Percentiles rank a stretch among this genome's conserved stretches.
These are phyloP conservation scores for Magnaporthiopsis incrustans DNA, from an alignment of 2,329 filamentous ascomycete genomes.

Conservation along the genomic window DNA sequence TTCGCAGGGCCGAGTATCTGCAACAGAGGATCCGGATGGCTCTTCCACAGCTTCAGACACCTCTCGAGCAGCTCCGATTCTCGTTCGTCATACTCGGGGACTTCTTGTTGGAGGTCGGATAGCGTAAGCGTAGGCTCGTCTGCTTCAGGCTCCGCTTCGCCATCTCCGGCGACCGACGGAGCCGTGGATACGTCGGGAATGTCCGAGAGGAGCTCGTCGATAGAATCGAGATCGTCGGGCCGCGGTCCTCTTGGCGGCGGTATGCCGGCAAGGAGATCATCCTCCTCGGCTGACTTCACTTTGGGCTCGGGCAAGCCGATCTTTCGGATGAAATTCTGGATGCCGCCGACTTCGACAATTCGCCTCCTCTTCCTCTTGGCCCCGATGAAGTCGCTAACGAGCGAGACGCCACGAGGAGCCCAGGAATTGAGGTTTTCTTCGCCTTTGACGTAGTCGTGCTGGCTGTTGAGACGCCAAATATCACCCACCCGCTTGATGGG, in stretches of 20 bases:
- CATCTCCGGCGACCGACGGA: slow-evolving; percentile 9
- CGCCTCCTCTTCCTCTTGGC: slow-evolving; percentile 67
- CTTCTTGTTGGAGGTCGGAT: slow-evolving; percentile 11
- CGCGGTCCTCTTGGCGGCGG: slow-evolving; percentile 24
- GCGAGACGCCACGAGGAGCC: slow-evolving; percentile 80
- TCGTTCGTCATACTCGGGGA: slow-evolving; percentile 36
- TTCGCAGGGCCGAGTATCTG: slow-evolving; percentile 52
- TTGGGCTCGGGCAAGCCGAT: slow-evolving; percentile 41
- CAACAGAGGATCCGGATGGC: slow-evolving; percentile 47
- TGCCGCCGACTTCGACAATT: slow-evolving; percentile 71
- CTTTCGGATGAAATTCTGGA: slow-evolving; percentile 56
- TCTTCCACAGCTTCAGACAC: slow-evolving; percentile 57
- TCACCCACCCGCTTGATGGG: slow-evolving; percentile 89
- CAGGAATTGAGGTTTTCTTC: slow-evolving; percentile 81
- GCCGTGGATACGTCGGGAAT: slow-evolving; percentile 40
- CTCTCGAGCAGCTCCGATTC: slow-evolving; percentile 42
- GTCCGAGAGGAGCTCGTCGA: slow-evolving; percentile 51
- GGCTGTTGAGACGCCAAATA: slow-evolving; percentile 92
- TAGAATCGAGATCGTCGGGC: slow-evolving; percentile 39
- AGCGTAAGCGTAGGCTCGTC: slow-evolving; percentile 16
- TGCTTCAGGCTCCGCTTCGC: slow-evolving; percentile 16
- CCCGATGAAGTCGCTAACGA: slow-evolving; percentile 80
- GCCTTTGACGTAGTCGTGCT: slow-evolving; percentile 92
- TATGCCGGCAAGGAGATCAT: slow-evolving; percentile 26
- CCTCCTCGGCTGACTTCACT: slow-evolving; percentile 21